Evolutionary conservation across 75 land plant genomes (phyloP), one percentile per base, ranked within the genome.

Genomic region (Pinus albicaulis): DNA sequence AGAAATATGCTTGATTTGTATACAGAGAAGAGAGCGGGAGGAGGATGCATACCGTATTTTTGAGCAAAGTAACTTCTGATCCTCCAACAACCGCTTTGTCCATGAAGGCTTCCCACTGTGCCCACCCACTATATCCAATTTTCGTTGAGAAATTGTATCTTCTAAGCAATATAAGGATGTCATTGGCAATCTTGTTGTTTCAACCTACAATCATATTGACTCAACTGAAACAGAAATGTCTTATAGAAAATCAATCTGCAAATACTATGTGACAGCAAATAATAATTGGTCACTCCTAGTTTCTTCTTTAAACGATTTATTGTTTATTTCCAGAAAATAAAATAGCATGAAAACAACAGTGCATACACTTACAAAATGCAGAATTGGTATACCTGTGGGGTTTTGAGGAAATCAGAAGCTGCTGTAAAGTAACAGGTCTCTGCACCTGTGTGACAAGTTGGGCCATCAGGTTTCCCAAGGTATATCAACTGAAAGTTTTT

Each of bases 381-480:
- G 11, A 59, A 20, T 17, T 25, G 52, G 10, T 57, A 59, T 71
- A 90, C 92, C 86, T 88, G 38, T 12, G 79, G 52, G 34, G 58
- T 65, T 25, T 75, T 79, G 17, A 81, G 23, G 56, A 59, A 8
- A 80, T 89, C 88, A 38, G 58, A 64, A 19, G 87, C 88, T 59
- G 91, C 82, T 26, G 92, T 80, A 78, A 78, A 96, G 72, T 92
- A 96, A 81, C 99, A 96, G 2, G 95, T 96, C 65, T 89, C 93
- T 7, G 90, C 77, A 28, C 95, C 98, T 20, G 98, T 94, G 76
- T 96, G 98, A 76, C 98, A 94, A 11, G 95, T 89, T 69, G 99
- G 98, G 2, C 99, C 98, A 83, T 92, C 98, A 69, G 98, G 98
- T 76, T 95, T 86, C 60, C 99, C 99, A 60, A 94, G 81, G 77